Evolutionary conservation across 2,329 filamentous ascomycete species (phyloP), one percentile per base, ranked within the genome.

Genomic region (Phialocephala sp.): DNA sequence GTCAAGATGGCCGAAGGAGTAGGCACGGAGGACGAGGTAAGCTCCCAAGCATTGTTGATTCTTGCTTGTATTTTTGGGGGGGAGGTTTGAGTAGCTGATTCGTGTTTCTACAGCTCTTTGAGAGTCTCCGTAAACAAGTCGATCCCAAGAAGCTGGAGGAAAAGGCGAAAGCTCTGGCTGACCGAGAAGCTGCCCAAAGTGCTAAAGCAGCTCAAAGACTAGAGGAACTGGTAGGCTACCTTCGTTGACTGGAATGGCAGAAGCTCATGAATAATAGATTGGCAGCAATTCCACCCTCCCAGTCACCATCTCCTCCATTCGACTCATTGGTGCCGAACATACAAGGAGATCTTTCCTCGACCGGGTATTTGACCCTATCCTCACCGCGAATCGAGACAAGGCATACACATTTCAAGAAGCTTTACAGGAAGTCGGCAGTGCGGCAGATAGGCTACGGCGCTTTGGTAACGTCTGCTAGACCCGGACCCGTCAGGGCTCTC

Each of bases 321-420:
- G 91, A 72, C 84, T 99, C 67, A 87, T 96, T 68, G 91, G 93
- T 76, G 93, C 92, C 54, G 85, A 86, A 67, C 89, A 95, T 76
- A 97, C 94, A n/a, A 88, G 95, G 69, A 86, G 87, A 72, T 84
- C 85, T 69, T 97, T 99, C 78, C 88, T 99, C 62, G 87, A 96
- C 76, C 88, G 89, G 41, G 83, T 97, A 65, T 89, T 98, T 78
- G 81, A 88, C 64, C 93, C 94, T 8, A 79, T 97, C 9, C 82
- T 98, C 59, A 87, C 87, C 73, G 86, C 85, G 60, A 88, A 90
- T 72, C 82, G 85, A 70, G 85, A 88, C 73, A 82, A 82, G 22
- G 85, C 86, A 45, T 94, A 92, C 60, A 97, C 93, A 0, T 84
- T 99, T 18, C 87, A 89, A 59, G 92, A 96, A 73, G 91, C 93